phyloP scores from a whole-genome alignment of 805 yeast genomes.

The Candida endomychidarum region DNA sequence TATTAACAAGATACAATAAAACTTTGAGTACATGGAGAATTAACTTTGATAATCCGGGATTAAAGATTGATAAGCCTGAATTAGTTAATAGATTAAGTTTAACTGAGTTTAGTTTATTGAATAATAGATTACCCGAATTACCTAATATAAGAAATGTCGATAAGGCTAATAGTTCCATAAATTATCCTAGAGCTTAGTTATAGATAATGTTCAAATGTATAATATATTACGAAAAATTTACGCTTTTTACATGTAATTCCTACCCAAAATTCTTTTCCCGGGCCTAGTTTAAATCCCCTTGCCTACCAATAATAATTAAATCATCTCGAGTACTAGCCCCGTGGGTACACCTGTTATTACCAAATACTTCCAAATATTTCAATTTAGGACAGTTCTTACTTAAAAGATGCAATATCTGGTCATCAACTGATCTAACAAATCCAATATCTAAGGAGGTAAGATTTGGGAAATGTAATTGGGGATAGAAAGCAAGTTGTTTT shows the following conservation, averaged over 20 bases:
- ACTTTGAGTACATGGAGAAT: constrained; percentile 8
- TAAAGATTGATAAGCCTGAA: constrained; percentile 35
- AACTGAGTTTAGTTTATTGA: constrained; percentile 22
- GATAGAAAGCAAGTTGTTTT: constrained; percentile 19
- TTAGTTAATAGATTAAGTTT: constrained; percentile 27
- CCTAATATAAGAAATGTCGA: constrained; percentile 69
- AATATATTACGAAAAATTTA: too few species aligned
- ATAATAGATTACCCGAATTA: constrained; percentile 29
- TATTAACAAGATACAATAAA: constrained; percentile 1
- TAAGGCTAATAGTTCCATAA: constrained; percentile 42
- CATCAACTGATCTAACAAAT: constrained; percentile 75
- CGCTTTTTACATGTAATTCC: too few species aligned
- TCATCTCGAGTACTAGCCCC: constrained; percentile 53
- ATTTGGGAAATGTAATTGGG: constrained; percentile 46
- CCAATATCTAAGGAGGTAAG: constrained; percentile 73
- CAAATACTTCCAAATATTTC: constrained; percentile 74
- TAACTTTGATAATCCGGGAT: constrained; percentile 37
- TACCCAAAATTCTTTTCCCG: not conserved
- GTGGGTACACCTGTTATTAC: constrained; percentile 66
- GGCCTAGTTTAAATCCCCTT: constrained; percentile 49
- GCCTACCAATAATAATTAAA: constrained; percentile 70
- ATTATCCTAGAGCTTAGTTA: constrained; percentile 28
- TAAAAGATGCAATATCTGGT: constrained; percentile 58
- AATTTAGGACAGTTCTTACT: constrained; percentile 62
- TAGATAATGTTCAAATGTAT: too few species aligned